Base-by-base conservation (phyloP, 345 rosid species). In the Firmiana major region DNA sequence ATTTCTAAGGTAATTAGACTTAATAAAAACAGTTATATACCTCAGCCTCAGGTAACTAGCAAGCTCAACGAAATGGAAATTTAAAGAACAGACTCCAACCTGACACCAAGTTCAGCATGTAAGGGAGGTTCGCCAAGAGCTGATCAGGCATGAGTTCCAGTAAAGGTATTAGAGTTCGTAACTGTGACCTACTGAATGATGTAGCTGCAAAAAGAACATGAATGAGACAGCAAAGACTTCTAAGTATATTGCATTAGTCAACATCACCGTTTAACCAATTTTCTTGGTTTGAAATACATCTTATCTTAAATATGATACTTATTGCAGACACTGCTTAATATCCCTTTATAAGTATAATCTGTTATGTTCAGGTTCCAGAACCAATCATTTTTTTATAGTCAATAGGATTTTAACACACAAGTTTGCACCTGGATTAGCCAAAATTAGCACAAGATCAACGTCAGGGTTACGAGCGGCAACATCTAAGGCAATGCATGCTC, bases 401-500 rank as follows among this genome's bases (percentile, higher is more conserved):
- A 38, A 63, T 9, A 63, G 12, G 13, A 70, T 69, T 13, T 24
- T 26, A 46, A 46, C 26, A 34, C 60, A 71, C 10, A 57, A 28
- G 31, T 48, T 15, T 53, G 78, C 75, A 92, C 95, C 95, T 89
- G 97, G 94, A 81, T 90, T 92, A 9, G 87, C 84, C 83, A 92
- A 84, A 81, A 92, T 86, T 65, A 94, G 82, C 43, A 86, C 71
- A 77, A 94, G 93, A 85, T 94, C 97, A 49, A 86, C 63, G 0
- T 82, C 77, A 45, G 94, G 94, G 79, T 90, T 93, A 46, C 86
- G 86, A 62, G 92, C 88, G 0, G 95, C 95, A 70, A 88, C 89
- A 48, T 91, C 87, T 26, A 93, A 86, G 57, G 91, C 97, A 31
- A 92, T 83, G 84, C 97, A 92, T 59, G 87, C 95, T 83, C 97